Percentiles rank a stretch among this genome's conserved stretches.
Conservation (phyloP, 192 early-diverging fungal genomes). For the Rhizophagus sp. region DNA sequence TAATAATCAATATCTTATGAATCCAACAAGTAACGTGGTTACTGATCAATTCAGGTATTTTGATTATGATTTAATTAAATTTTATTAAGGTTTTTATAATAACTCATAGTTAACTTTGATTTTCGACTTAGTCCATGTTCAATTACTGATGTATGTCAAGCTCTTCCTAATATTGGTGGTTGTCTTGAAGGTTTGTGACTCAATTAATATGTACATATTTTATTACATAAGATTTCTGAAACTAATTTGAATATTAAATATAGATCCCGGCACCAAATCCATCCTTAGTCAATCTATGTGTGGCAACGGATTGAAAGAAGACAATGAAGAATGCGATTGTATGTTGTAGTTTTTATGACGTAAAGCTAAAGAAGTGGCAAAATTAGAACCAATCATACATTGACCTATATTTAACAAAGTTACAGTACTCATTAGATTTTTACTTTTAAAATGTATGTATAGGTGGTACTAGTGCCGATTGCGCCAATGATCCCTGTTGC, state of each 20-base stretch:
- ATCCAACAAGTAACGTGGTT: constrained; percentile 65
- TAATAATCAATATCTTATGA: constrained; percentile 69
- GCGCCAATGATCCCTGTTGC: constrained; percentile 82
- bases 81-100: constrained; percentile 18
- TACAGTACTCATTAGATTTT: background rate
- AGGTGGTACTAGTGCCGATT: constrained; percentile 56
- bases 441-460: background rate
- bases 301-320: constrained; percentile 91
- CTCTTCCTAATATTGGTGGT: constrained; percentile 28
- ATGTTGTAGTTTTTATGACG: constrained; percentile 35
- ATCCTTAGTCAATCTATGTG: constrained; percentile 72
- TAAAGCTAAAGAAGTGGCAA: too few species aligned
- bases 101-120: too few species aligned
- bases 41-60: constrained; percentile 69
- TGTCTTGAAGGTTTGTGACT: constrained; percentile 40
- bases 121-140: constrained; percentile 32
- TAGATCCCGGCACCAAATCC: constrained; percentile 43
- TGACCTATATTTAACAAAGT: too few species aligned
- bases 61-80: constrained; percentile 46
- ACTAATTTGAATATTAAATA: background rate
- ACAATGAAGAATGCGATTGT: constrained; percentile 91
- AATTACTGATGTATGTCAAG: constrained; percentile 36
- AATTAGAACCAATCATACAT: too few species aligned
- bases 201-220: constrained; percentile 4
- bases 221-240: background rate